Evolutionary conservation across 805 yeast species (phyloP).

Genomic region (Wickerhamiella azymoides): DNA sequence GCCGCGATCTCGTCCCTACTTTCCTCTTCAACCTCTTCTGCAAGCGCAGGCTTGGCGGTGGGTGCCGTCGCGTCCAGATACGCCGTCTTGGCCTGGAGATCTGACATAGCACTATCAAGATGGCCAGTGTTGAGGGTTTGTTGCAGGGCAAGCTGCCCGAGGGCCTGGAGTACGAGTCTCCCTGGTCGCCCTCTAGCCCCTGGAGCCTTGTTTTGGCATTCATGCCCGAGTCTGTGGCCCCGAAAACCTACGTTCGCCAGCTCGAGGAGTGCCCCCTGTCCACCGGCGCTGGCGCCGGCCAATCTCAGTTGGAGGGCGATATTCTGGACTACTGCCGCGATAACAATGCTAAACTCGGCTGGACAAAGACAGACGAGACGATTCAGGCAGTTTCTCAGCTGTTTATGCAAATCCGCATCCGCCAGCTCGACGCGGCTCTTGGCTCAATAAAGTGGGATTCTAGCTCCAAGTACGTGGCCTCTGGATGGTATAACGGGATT

Average conservation of each 20-base stretch:
- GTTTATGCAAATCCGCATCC: slow-evolving; percentile 21
- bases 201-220: slow-evolving; percentile 20
- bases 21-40: slow-evolving; percentile 1
- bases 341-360: slow-evolving; percentile 14
- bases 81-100: slow-evolving; percentile 3
- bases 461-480: slow-evolving; percentile 8
- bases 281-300: slow-evolving; percentile 5
- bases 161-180: slow-evolving; percentile 1
- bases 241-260: slow-evolving; percentile 11
- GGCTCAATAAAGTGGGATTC: slow-evolving; percentile 14
- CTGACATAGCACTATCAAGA: slow-evolving; percentile 5
- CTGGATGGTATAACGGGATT: slow-evolving; percentile 22
- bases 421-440: slow-evolving; percentile 20
- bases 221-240: slow-evolving; percentile 22
- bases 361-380: slow-evolving; percentile 13
- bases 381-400: not conserved
- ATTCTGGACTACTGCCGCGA: slow-evolving; percentile 10
- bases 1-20: not conserved
- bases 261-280: slow-evolving; percentile 2
- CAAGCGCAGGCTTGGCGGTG: slow-evolving; percentile 4
- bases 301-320: slow-evolving; percentile 12
- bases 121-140: not conserved
- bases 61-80: not conserved
- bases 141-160: not conserved
- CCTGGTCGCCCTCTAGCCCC: slow-evolving; percentile 20